Conservation (phyloP, 305 asterid species). For the Fraxinus velutina region DNA sequence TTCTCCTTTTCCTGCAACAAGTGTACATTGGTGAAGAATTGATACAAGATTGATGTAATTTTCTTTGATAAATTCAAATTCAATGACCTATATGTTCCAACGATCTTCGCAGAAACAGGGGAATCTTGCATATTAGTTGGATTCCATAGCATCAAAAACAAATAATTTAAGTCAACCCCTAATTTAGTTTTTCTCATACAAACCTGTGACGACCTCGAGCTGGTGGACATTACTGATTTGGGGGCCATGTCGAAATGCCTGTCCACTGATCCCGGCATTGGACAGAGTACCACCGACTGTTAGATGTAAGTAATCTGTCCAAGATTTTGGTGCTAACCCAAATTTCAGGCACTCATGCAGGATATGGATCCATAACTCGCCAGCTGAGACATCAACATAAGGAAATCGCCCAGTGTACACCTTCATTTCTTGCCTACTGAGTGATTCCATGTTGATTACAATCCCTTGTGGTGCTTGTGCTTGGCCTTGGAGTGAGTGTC, state of each 20-base stretch:
- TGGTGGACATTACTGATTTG: slow-evolving; percentile 83
- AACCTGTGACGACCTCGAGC: slow-evolving; percentile 93
- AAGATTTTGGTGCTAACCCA: slow-evolving; percentile 80
- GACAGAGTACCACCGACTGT: slow-evolving; percentile 90
- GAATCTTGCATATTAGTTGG: background rate
- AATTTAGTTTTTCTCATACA: slow-evolving; percentile 20
- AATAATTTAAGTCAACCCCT: background rate
- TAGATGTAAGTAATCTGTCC: slow-evolving; percentile 90
- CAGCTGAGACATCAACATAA: slow-evolving; percentile 67
- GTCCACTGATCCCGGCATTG: slow-evolving; percentile 91
- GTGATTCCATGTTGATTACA: slow-evolving; percentile 67
- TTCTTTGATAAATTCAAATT: background rate
- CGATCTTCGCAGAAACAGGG: background rate
- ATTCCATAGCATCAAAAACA: background rate
- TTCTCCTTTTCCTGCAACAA: slow-evolving; percentile 76
- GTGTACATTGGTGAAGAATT: background rate
- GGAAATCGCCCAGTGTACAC: slow-evolving; percentile 41
- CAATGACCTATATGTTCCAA: background rate
- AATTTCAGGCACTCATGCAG: slow-evolving; percentile 59
- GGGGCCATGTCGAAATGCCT: slow-evolving; percentile 88
- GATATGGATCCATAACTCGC: slow-evolving; percentile 77
- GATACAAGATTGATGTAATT: background rate
- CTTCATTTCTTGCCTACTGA: slow-evolving; percentile 48
- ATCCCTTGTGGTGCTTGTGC: slow-evolving; percentile 76
- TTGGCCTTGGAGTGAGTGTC: slow-evolving; percentile 80